Conservation (phyloP, 2,329 filamentous ascomycete genomes). For the Beauveria scarabaeidicola region DNA sequence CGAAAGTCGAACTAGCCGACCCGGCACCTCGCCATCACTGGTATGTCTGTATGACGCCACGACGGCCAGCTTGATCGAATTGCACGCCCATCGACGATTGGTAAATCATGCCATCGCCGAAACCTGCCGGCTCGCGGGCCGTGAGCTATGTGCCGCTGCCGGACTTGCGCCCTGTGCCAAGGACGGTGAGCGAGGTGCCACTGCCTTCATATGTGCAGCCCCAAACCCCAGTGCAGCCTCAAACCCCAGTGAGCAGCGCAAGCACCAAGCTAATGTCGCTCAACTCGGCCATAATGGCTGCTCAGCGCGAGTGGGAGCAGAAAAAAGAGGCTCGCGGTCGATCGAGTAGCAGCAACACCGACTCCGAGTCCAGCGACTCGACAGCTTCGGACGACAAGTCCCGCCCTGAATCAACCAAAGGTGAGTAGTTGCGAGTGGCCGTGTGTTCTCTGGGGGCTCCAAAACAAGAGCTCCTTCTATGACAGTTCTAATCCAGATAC, state of each 20-base stretch:
- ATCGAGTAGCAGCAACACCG: background rate
- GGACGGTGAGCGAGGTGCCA: background rate
- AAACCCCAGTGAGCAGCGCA: background rate
- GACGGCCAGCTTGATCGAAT: background rate
- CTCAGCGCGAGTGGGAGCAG: constrained; percentile 24
- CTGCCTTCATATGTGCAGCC: background rate
- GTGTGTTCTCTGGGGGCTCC: too few species aligned
- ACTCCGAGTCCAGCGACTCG: background rate
- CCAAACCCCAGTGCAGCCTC: background rate
- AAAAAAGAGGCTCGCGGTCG: background rate
- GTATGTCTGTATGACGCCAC: background rate
- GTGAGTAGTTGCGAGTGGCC: background rate
- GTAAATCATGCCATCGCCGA: background rate
- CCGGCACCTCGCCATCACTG: background rate
- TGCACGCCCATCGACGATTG: background rate
- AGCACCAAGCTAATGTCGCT: constrained; percentile 2
- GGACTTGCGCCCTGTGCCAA: background rate
- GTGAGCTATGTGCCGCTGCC: background rate
- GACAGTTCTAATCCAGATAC: background rate
- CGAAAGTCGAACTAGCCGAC: background rate
- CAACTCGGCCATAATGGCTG: constrained; percentile 18
- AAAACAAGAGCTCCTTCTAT: too few species aligned
- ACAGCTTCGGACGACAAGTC: background rate
- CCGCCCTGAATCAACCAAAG: background rate
- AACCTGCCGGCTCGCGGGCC: background rate